phyloP scores from a whole-genome alignment of 2,329 filamentous ascomycete genomes.

The Ascochyta rabiei region DNA sequence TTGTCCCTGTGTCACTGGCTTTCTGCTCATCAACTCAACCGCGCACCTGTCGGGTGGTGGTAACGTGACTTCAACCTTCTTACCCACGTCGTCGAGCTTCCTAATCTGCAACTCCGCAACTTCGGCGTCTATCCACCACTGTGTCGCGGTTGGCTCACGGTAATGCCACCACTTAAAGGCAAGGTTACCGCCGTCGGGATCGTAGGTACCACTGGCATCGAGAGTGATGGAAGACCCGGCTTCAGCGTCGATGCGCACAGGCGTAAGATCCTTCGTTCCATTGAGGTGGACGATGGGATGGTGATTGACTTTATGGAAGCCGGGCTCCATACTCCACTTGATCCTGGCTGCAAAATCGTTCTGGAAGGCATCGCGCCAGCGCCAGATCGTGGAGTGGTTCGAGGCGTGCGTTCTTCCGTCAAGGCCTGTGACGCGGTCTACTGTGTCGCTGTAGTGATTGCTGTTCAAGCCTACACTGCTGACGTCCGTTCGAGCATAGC shows the following conservation, averaged over 20 bases:
- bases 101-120: conserved; percentile 49
- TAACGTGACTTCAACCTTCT: conserved; percentile 48
- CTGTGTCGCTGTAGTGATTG: conserved; percentile 48
- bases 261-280: conserved; percentile 45
- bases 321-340: conserved; percentile 53
- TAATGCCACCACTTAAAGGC: conserved; percentile 61
- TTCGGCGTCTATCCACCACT: conserved; percentile 52
- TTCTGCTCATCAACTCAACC: conserved; percentile 45
- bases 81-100: conserved; percentile 35
- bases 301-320: conserved; percentile 51
- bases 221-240: conserved; percentile 50
- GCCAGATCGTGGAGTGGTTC: conserved; percentile 59
- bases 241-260: conserved; percentile 50
- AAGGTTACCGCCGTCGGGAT: conserved; percentile 53
- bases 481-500: conserved; percentile 48
- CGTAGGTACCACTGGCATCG: conserved; percentile 55
- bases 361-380: conserved; percentile 60
- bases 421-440: conserved; percentile 45
- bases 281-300: conserved; percentile 57
- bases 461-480: conserved; percentile 44
- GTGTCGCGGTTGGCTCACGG: conserved; percentile 50
- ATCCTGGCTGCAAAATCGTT: conserved; percentile 58
- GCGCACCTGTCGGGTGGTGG: conserved; percentile 52
- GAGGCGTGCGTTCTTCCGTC: conserved; percentile 45
- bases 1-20: conserved; percentile 51